Conservation (phyloP, 208 protist genomes). For the Hexamita inflata region DNA sequence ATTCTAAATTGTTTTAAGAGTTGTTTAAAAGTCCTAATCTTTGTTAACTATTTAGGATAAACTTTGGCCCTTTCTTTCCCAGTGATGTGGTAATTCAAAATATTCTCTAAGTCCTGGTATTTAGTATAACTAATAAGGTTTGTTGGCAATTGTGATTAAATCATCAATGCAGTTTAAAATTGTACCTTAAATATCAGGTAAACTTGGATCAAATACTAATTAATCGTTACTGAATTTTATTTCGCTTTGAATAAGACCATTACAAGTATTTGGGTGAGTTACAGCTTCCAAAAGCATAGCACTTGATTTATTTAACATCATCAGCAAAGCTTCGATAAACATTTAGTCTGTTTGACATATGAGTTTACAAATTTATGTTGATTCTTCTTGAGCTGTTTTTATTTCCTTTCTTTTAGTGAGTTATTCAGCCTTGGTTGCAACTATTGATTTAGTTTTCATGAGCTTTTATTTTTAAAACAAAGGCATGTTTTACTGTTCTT, state of each 20-base stretch:
- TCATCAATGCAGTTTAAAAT: not conserved
- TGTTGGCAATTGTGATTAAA: not conserved
- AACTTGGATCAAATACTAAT: not conserved
- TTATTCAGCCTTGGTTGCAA: not conserved
- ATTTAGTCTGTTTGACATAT: not conserved
- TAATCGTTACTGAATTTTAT: not conserved
- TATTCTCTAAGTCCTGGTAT: not conserved
- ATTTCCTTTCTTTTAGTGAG: not conserved
- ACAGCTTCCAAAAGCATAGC: too few species aligned
- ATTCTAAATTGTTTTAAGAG: not conserved
- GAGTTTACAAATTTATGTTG: not conserved
- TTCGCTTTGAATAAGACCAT: not conserved
- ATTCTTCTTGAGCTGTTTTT: not conserved
- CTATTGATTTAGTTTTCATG: not conserved
- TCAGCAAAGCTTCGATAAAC: conserved; percentile 5
- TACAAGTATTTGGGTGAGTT: not conserved
- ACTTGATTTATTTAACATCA: too few species aligned
- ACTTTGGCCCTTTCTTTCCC: not conserved
- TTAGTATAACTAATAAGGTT: not conserved
- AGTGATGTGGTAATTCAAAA: not conserved
- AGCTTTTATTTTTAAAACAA: conserved; percentile 13
- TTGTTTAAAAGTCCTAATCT: not conserved
- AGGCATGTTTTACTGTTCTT: not conserved
- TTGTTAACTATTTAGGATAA: not conserved
- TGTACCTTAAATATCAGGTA: not conserved